A percentile compares a stretch with the other conserved stretches of the same genome.
Conservation (phyloP, 1,284 basidiomycete genomes). For the Puccinia polysora region DNA sequence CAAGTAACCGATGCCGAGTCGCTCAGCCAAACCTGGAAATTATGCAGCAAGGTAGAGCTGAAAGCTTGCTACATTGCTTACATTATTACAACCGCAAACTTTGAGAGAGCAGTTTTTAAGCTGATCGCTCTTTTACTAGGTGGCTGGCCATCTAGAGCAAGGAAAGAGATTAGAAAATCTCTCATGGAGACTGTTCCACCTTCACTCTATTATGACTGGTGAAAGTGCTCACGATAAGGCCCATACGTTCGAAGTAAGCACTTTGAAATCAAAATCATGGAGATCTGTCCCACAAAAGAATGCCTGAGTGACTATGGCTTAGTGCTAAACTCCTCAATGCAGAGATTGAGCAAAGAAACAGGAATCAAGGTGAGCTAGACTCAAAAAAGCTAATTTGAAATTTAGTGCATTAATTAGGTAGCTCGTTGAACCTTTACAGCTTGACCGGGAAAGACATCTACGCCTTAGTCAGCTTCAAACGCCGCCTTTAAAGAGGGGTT, state of each 20-base stretch:
- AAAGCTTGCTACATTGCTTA: background rate
- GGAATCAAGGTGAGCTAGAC: slow-evolving; percentile 26
- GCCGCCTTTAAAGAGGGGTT: slow-evolving; percentile 11
- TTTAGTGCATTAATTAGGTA: background rate
- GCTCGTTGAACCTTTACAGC: slow-evolving; percentile 1
- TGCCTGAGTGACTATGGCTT: slow-evolving; percentile 8
- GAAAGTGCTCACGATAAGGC: slow-evolving; percentile 8
- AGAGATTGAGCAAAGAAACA: slow-evolving; percentile 40
- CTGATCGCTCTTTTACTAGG: slow-evolving; percentile 3
- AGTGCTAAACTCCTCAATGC: slow-evolving; percentile 3
- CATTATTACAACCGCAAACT: background rate
- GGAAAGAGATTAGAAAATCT: slow-evolving; percentile 40
- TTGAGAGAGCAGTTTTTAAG: background rate
- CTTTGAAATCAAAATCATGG: background rate
- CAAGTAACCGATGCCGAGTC: slow-evolving; percentile 40
- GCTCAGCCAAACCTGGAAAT: slow-evolving; percentile 36
- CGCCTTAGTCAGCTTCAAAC: slow-evolving; percentile 33
- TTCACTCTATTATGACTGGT: slow-evolving; percentile 24
- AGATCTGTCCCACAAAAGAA: background rate
- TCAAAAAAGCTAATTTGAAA: background rate
- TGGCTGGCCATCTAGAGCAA: slow-evolving; percentile 37
- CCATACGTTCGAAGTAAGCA: slow-evolving; percentile 20
- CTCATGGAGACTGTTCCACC: slow-evolving; percentile 38
- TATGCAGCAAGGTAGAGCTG: slow-evolving; percentile 32
- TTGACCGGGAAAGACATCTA: slow-evolving; percentile 38